Evolutionary conservation across 1,284 basidiomycete species (phyloP), one percentile per base, ranked within the genome.

Genomic region (Cryptococcus wingfieldii): DNA sequence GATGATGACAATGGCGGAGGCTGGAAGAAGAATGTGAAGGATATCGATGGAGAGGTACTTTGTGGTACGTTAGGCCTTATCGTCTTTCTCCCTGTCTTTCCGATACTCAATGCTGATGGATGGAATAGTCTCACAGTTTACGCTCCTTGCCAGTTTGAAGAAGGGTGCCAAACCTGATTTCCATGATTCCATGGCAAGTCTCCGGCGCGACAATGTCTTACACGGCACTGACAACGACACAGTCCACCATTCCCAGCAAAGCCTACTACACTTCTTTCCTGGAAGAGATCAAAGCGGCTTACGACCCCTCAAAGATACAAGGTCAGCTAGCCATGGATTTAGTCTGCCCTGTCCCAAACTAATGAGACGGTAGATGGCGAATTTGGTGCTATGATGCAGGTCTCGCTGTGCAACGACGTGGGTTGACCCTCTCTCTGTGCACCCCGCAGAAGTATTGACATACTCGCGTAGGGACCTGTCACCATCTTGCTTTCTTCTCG

Each of bases 381-480:
- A 66, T 94, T 95, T 71, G 90, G 90, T 37, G 91, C 90, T 4
- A 93, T 93, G 90, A 94, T 94, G 91, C 82, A 86, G 55, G 89
- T 95, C 50, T 83, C 80, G 57, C 77, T 94, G 53, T 86, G 82
- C 38, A 95, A 95, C 71, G 90, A 94, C 79, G 90, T 88, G 23
- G 23, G 23, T 72, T 54, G 80, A 70, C 6, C 31, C 19, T 45
- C 38, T 16, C 28, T 18, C 19, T 28, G 23, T 5, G 43, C 16
- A 31, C 14, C 45, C 34, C 1, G 5, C n/a, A 12, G 10, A 27
- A 42, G 3, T 8, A 39, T 27, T 54, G 18, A 25, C 37, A 19
- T 27, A 5, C 42, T 39, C 5, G 13, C 38, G 25, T 28, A 69
- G 67, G 67, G 67, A 4, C 67, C 67, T 13, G 59, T 66, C 12